phyloP scores from a whole-genome alignment of 176 grass and related monocot species.

The Hsuehochloa calcarea region DNA sequence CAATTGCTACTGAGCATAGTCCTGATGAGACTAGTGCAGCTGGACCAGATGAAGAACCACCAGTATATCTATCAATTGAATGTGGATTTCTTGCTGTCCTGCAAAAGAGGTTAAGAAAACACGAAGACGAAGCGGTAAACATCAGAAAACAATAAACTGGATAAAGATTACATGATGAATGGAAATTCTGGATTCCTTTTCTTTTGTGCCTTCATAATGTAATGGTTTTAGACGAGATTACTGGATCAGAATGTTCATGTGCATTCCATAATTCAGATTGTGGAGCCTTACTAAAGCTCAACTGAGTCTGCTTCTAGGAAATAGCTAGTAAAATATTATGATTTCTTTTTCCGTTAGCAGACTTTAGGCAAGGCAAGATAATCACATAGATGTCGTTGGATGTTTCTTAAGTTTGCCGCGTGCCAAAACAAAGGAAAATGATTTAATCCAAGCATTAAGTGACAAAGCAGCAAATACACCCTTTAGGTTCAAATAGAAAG shows the following conservation, averaged over 20 bases:
- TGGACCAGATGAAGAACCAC: slow-evolving; percentile 96
- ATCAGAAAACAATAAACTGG: slow-evolving; percentile 20
- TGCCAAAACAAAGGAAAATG: neutral
- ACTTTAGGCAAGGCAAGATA: neutral
- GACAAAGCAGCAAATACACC: neutral
- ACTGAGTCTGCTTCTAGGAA: slow-evolving; percentile 5
- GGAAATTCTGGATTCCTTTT: neutral
- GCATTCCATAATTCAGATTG: neutral
- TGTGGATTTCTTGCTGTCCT: slow-evolving; percentile 95
- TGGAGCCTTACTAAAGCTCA: neutral
- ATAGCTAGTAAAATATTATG: neutral
- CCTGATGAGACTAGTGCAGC: slow-evolving; percentile 93
- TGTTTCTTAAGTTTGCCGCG: neutral
- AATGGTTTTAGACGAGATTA: neutral
- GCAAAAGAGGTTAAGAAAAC: slow-evolving; percentile 33
- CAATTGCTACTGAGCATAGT: slow-evolving; percentile 80
- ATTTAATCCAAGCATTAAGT: neutral
- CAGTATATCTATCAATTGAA: slow-evolving; percentile 91
- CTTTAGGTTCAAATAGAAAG: neutral
- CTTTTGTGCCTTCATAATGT: neutral
- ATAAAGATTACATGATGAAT: slow-evolving; percentile 14
- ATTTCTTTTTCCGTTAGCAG: neutral
- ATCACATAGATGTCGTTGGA: neutral
- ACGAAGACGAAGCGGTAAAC: slow-evolving; percentile 1
- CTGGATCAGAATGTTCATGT: neutral